Conservation (phyloP, 148 eudicot species). For the Suaeda aralocaspica region DNA sequence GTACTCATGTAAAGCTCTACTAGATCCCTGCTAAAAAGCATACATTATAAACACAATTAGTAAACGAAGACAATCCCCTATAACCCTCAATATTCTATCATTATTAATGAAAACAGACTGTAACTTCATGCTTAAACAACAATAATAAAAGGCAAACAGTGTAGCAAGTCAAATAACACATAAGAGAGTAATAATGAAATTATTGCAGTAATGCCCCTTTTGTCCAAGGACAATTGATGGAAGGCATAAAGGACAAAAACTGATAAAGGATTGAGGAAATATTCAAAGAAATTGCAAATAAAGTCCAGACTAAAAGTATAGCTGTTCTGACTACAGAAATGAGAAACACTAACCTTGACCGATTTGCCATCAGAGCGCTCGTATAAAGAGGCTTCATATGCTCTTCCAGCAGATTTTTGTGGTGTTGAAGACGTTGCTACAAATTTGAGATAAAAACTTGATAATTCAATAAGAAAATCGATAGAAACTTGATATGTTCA, state of each 20-base stretch:
- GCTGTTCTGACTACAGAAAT: neutral
- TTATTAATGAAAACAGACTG: neutral
- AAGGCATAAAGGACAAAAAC: neutral
- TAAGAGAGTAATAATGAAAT: neutral
- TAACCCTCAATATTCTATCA: neutral
- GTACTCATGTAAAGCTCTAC: constrained; percentile 68
- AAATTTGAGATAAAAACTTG: constrained; percentile 14
- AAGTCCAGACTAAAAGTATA: neutral
- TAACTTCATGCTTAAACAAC: neutral
- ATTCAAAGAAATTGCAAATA: neutral
- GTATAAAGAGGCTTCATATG: constrained; percentile 49
- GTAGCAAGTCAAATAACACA: no score
- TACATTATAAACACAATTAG: constrained; percentile 10
- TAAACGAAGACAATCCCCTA: no score
- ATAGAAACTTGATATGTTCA: no score
- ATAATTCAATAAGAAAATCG: no score
- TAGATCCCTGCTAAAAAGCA: constrained; percentile 49
- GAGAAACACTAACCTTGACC: constrained; percentile 46
- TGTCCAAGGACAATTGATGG: neutral
- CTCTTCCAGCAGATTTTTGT: constrained; percentile 50
- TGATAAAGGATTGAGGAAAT: neutral
- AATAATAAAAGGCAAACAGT: neutral
- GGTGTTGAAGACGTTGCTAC: constrained; percentile 44
- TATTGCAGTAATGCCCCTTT: neutral
- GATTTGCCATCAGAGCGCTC: constrained; percentile 60